Evolutionary conservation across 192 early-diverging fungal species (phyloP).

Genomic region (Lobosporangium transversale): DNA sequence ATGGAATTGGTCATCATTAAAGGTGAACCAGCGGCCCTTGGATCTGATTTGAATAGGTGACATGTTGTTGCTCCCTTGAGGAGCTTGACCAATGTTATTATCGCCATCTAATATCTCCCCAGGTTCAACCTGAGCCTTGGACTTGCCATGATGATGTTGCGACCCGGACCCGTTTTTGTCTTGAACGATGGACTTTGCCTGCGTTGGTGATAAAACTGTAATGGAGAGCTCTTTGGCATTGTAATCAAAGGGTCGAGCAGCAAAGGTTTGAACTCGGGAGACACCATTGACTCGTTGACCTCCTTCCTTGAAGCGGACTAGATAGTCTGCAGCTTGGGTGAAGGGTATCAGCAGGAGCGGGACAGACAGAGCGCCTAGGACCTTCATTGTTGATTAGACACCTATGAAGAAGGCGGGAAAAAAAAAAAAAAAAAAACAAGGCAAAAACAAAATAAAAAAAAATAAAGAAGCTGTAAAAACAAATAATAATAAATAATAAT

Average conservation of each 20-base stretch:
- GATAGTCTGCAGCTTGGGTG: conserved; percentile 38
- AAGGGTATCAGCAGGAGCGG: conserved; percentile 42
- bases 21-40: conserved; percentile 49
- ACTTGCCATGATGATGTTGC: conserved; percentile 18
- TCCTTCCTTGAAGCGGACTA: conserved; percentile 45
- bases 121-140: conserved; percentile 36
- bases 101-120: no score
- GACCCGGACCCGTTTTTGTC: no score
- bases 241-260: conserved; percentile 30
- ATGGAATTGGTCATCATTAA: conserved; percentile 44
- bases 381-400: conserved; percentile 35
- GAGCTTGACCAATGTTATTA: not conserved
- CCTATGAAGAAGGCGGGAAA: not conserved
- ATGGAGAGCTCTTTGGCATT: conserved; percentile 26
- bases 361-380: conserved; percentile 29
- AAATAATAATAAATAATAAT: no score
- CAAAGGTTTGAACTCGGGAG: conserved; percentile 24
- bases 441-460: no score
- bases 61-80: no score
- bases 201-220: conserved; percentile 31
- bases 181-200: conserved; percentile 16
- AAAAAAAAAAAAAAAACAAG: not conserved
- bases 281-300: not conserved
- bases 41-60: conserved; percentile 32
- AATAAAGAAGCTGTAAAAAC: no score